A percentile compares a stretch with the other conserved stretches of the same genome.
Evolutionary conservation across 768 basidiomycete genomes (phyloP).

Genomic region (Mycena pura): DNA sequence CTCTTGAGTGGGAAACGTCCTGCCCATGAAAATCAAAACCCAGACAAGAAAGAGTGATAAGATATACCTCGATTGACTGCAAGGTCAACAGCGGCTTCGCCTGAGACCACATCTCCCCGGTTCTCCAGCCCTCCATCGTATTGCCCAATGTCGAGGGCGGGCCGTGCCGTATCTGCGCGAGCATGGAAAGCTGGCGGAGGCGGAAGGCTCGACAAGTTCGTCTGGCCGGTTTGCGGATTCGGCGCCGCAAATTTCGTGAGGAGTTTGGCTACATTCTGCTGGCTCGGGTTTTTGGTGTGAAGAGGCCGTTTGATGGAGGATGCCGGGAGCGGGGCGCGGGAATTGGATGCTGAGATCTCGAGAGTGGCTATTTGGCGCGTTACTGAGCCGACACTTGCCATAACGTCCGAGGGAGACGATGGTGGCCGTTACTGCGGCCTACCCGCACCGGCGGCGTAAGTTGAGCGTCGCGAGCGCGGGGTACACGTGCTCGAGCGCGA

Average conservation of each 20-base stretch:
- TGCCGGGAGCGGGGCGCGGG: neutral
- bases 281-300: neutral
- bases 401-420: neutral
- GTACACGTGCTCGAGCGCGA: too few relatives aligned
- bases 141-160: constrained; percentile 75
- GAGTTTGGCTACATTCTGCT: neutral
- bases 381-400: neutral
- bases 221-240: constrained; percentile 50
- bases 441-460: too few relatives aligned
- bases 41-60: neutral
- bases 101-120: constrained; percentile 73
- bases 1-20: constrained; percentile 77
- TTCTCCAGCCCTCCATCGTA: constrained; percentile 98
- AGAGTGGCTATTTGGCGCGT: neutral
- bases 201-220: constrained; percentile 13
- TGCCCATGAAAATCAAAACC: too few relatives aligned
- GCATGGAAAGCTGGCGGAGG: constrained; percentile 47
- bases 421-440: too few relatives aligned
- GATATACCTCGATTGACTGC: constrained; percentile 70
- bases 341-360: neutral
- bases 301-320: too few relatives aligned
- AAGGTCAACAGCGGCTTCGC: constrained; percentile 80
- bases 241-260: constrained; percentile 79
- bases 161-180: constrained; percentile 38
- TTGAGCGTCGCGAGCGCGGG: too few relatives aligned